Percentiles rank a stretch among this genome's conserved stretches.
Conservation (phyloP, 306 rosid species). For the Rubus parviflorus region DNA sequence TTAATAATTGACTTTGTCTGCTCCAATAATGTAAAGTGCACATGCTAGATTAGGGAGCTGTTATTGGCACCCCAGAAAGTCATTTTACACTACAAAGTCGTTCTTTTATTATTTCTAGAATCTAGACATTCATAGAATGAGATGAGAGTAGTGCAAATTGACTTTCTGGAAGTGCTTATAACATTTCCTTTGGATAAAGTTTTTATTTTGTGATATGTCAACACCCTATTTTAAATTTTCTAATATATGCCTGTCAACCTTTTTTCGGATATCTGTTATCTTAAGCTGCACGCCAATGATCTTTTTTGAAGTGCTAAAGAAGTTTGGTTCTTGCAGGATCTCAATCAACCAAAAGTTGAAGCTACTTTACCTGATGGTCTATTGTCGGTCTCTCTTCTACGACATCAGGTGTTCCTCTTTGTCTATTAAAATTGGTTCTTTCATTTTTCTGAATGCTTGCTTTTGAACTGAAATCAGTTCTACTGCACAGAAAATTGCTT, state of each 20-base stretch:
- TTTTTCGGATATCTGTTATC: background rate
- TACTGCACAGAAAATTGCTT: slow-evolving; percentile 80
- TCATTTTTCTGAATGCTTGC: slow-evolving; percentile 14
- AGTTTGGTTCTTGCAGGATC: slow-evolving; percentile 67
- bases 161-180: background rate
- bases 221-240: background rate
- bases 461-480: slow-evolving; percentile 21
- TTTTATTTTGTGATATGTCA: background rate
- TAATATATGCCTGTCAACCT: too few species aligned
- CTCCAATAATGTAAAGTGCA: background rate
- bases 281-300: background rate
- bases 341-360: slow-evolving; percentile 77
- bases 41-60: background rate
- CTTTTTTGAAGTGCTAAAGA: slow-evolving; percentile 10
- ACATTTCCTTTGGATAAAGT: background rate
- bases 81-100: background rate
- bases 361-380: slow-evolving; percentile 68
- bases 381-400: slow-evolving; percentile 80
- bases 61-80: background rate
- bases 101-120: background rate
- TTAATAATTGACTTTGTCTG: background rate
- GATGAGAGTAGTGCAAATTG: background rate
- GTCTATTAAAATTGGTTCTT: slow-evolving; percentile 14
- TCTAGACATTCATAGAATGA: background rate
- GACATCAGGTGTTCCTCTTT: slow-evolving; percentile 78